Base-by-base conservation (phyloP, 164 flowering plant genomes). In the Annona cherimola region DNA sequence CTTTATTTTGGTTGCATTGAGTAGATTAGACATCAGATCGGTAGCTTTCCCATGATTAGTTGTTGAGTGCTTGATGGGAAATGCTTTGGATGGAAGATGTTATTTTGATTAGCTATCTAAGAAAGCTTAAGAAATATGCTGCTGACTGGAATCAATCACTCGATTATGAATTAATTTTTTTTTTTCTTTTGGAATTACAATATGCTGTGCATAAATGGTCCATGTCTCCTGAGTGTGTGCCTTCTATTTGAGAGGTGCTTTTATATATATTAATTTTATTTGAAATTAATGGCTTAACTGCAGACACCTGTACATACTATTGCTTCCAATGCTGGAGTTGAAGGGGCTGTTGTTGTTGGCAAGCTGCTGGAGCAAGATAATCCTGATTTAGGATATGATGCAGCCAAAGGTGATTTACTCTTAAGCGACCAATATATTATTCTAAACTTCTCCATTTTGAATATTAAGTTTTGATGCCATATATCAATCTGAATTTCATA, bases 341-440 rank as follows among this genome's bases (percentile, higher is more conserved):
- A 96, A 76, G 99, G 99, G 39, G 94, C 97, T 66, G 97, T 96
- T 60, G 87, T 96, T 45, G 98, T 96, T 71, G 99, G 99, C 63
- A 96, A 96, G 80, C 86, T 96, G 45, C 75, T 93, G 84, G 99
- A 96, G 82, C 94, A 90, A 69, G 94, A 86, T 43, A 76, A 93
- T 77, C 84, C 84, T 40, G 97, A 96, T 57, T 87, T 92, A 71
- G 98, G 99, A 42, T 96, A 96, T 75, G 99, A 96, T 87, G 99
- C 97, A 16, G 97, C 99, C 59, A 96, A 93, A 88, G 99, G 99
- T 93, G 1, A 7, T 20, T 63, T 16, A 26, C 8, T 61, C 19
- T 0, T 4, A 18, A 40, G 5, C 39, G 2, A 5, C 35, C 6
- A 20, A 7, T 9, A 26, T 46, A 41, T 39, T 40, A 69, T 39